Evolutionary conservation across 495 filamentous ascomycete species (phyloP), one percentile per base, ranked within the genome.

Genomic region (Xeromyces bisporus): DNA sequence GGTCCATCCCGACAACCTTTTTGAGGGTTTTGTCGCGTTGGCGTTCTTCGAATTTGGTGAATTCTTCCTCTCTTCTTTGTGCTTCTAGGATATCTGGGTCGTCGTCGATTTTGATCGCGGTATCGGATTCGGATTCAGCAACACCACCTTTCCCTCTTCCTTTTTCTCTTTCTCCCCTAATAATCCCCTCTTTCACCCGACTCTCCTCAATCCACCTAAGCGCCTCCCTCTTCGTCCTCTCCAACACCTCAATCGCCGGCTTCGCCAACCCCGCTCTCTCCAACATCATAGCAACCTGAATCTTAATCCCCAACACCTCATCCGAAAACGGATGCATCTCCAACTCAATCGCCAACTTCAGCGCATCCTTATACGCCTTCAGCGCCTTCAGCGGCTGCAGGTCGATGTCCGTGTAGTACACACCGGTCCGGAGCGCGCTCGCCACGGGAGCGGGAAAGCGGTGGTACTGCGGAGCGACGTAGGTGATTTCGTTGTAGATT

Each of bases 281-380:
- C 39, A 91, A 58, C 60, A 91, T 70, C 9, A 60, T 63, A 2
- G 81, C 75, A 3, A 93, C 50, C 51, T 82, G 73, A 18, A 93
- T 69, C 56, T 81, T 89, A 12, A 99, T 69, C 0, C 89, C 89
- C 28, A 93, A 58, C 9, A 94, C 70, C 43, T 93, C 89, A 36
- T 93, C 79, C 2, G 77, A 80, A 42, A 82, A 89, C 2, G 79
- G 79, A 49, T 94, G 80, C 58, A 99, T 73, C 0, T 71, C 69
- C 25, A 76, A 40, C 44, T 86, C 72, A 12, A 67, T 50, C 21
- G 80, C 81, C 10, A 73, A 60, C 36, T 65, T 56, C 25, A 96
- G 51, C 2, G 87, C 89, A 28, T 74, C 61, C 36, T 69, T 70
- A 50, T 92, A 96, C 51, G 83, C 77, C 32, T 78, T 75, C 23